phyloP scores from a whole-genome alignment of 2,329 filamentous ascomycete species.

The Zasmidium cellare region DNA sequence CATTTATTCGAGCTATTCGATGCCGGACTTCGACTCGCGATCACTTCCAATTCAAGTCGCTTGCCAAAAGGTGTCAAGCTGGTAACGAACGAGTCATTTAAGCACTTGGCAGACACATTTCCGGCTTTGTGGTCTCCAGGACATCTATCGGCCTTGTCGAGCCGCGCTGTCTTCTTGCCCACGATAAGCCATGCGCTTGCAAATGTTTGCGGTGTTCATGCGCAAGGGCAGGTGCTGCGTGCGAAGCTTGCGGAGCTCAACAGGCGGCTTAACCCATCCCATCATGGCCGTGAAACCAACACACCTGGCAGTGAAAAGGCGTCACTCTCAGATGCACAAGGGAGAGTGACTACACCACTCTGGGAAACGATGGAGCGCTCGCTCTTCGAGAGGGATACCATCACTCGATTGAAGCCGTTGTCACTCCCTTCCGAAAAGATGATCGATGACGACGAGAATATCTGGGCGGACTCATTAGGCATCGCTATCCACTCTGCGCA shows the following conservation, averaged over 20 bases:
- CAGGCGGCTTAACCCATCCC: background rate
- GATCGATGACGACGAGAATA: background rate
- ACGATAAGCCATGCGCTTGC: constrained; percentile 38
- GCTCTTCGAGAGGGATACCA: background rate
- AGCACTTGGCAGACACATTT: constrained; percentile 38
- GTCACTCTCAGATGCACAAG: background rate
- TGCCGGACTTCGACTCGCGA: constrained; percentile 35
- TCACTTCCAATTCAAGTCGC: constrained; percentile 31
- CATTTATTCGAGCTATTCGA: constrained; percentile 7
- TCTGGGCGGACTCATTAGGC: background rate
- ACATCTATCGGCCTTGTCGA: constrained; percentile 33
- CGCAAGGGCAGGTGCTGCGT: constrained; percentile 8
- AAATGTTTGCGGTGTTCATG: constrained; percentile 10
- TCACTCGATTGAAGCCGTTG: background rate
- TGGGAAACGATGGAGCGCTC: constrained; percentile 7
- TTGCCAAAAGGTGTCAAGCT: constrained; percentile 30
- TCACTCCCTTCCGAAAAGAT: background rate
- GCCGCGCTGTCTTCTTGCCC: constrained; percentile 38
- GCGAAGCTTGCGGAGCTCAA: constrained; percentile 19
- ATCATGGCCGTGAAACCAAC: background rate
- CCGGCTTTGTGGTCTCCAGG: constrained; percentile 43
- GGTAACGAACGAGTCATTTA: constrained; percentile 34
- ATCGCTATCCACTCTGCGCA: background rate
- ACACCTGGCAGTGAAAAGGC: too few species aligned
- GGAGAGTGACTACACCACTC: background rate